Base-by-base conservation (phyloP, 2,329 filamentous ascomycete genomes). In the Herpomyces periplanetae region DNA sequence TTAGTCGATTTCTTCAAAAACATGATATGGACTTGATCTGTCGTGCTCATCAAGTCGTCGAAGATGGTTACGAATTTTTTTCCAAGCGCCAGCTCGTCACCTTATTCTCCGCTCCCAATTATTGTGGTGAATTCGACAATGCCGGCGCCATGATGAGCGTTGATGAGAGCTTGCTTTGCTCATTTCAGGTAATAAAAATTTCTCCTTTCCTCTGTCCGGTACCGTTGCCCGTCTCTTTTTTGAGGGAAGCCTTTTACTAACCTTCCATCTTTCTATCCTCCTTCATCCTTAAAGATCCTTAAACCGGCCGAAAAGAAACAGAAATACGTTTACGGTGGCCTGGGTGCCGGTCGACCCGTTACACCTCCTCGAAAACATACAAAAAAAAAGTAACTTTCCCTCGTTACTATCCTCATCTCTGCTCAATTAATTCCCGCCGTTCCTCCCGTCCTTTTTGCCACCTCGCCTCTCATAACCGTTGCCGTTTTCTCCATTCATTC, bases 231-330 rank as follows among this genome's bases (percentile, higher is more conserved):
- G 8, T 7, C 9, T 9, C 10, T 21, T 11, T 18, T 5, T 15
- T n/a, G 9, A n/a, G n/a, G 8, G 4, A 11, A 11, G 10, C 8
- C 13, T 7, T 13, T 4, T 18, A 21, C 9, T 13, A 15, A 17
- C 13, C 17, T 11, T 6, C 11, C 13, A 4, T 11, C 13, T 16
- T 21, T 5, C 8, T 21, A 3, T 19, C 14, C 22, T 34, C 25
- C 36, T 22, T 23, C 20, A 11, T 19, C 18, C 16, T 17, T 20
- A 11, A 31, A 85, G 69, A 91, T 96, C 39, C 53, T 96, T 49
- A 96, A 91, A 51, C 80, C 80, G 36, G 80, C 80, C 43, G 80
- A 96, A 57, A 96, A 96, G 62, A 96, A 96, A 62, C 75, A 88
- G 68, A 91, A 91, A 73, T 91, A 85, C 51, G 73, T 84, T 39